Conservation (phyloP, 2,329 filamentous ascomycete genomes). For the Ophiostoma sp. region DNA sequence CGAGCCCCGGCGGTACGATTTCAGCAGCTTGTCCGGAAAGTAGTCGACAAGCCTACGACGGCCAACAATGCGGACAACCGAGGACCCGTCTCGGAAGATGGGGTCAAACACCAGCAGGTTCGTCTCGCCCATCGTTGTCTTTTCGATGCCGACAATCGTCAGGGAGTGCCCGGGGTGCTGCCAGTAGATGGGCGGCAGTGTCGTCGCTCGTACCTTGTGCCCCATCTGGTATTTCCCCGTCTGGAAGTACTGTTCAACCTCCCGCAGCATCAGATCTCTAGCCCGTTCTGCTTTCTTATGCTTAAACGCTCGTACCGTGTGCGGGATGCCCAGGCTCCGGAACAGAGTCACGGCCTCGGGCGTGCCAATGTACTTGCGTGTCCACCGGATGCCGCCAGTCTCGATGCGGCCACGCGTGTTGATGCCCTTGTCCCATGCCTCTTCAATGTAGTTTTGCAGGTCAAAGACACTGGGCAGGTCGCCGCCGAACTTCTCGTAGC, state of each 20-base stretch:
- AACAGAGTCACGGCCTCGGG: slow-evolving; percentile 83
- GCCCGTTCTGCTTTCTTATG: slow-evolving; percentile 42
- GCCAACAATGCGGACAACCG: slow-evolving; percentile 54
- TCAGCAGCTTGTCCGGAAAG: slow-evolving; percentile 52
- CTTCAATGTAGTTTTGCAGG: slow-evolving; percentile 81
- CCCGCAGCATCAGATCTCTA: slow-evolving; percentile 55
- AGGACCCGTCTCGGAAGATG: slow-evolving; percentile 64
- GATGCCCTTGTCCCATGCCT: slow-evolving; percentile 80
- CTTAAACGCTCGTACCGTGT: slow-evolving; percentile 58
- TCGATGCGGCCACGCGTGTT: slow-evolving; percentile 68
- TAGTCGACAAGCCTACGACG: slow-evolving; percentile 39
- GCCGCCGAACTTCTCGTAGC: slow-evolving; percentile 54
- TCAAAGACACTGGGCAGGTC: slow-evolving; percentile 69
- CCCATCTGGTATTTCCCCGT: slow-evolving; percentile 44
- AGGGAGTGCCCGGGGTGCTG: slow-evolving; percentile 86
- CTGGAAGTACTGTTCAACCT: slow-evolving; percentile 70
- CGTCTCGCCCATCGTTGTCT: slow-evolving; percentile 53
- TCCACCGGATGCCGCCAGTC: slow-evolving; percentile 81
- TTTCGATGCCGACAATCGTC: slow-evolving; percentile 82
- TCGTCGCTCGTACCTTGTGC: slow-evolving; percentile 64
- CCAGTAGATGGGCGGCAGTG: slow-evolving; percentile 78
- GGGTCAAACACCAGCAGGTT: slow-evolving; percentile 86
- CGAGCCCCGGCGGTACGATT: slow-evolving; percentile 65
- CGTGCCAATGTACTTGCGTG: slow-evolving; percentile 92
- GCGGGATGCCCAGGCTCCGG: slow-evolving; percentile 61